Evolutionary conservation across 2,329 filamentous ascomycete species (phyloP).

Genomic region (Catunica adiposa): DNA sequence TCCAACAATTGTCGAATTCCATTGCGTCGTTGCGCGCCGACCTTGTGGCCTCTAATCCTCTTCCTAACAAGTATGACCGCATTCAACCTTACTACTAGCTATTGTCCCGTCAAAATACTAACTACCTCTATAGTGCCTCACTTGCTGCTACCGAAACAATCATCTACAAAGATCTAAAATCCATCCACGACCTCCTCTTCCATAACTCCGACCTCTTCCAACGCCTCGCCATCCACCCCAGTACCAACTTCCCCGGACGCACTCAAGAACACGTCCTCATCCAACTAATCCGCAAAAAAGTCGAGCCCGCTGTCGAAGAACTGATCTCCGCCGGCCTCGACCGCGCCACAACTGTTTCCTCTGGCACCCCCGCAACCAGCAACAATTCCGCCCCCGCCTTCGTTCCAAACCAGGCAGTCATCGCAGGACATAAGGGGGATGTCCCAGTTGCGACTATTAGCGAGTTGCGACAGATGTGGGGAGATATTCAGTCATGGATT

Average conservation of each 20-base stretch:
- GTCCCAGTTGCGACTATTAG: constrained; percentile 27
- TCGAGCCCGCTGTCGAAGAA: constrained; percentile 61
- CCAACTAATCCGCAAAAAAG: constrained; percentile 64
- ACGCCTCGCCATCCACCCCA: constrained; percentile 57
- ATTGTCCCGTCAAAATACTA: neutral
- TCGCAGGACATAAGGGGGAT: constrained; percentile 14
- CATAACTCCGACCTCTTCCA: constrained; percentile 51
- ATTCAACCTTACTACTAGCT: neutral
- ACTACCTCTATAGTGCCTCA: constrained; percentile 38
- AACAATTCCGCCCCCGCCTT: constrained; percentile 13
- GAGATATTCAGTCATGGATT: neutral
- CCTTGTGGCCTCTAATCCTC: constrained; percentile 43
- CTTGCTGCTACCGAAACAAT: constrained; percentile 57
- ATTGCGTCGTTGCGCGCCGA: constrained; percentile 47
- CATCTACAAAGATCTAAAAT: constrained; percentile 52
- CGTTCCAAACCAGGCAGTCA: constrained; percentile 14
- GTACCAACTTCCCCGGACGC: constrained; percentile 56
- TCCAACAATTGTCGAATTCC: constrained; percentile 52
- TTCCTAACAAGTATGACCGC: constrained; percentile 46
- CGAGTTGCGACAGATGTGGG: constrained; percentile 32
- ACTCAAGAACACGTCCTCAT: constrained; percentile 49
- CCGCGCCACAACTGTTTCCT: neutral
- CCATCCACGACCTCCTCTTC: constrained; percentile 46
- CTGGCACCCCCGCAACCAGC: constrained; percentile 18
- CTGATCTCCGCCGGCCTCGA: constrained; percentile 47